phyloP scores from a whole-genome alignment of 768 basidiomycete genomes.

The Collybiopsis luxurians region DNA sequence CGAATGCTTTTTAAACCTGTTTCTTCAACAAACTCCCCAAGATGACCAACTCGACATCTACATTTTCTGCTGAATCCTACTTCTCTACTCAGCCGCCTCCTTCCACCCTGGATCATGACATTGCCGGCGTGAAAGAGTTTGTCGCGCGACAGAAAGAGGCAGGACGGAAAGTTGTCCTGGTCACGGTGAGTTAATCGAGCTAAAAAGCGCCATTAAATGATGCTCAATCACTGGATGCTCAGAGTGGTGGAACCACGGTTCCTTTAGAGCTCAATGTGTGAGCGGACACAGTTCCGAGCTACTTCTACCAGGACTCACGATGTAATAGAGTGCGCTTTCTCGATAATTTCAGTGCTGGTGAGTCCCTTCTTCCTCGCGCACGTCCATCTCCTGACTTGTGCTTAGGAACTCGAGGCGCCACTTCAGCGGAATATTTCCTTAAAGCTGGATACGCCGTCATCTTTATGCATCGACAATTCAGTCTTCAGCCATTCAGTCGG shows the following conservation, averaged over 20 bases:
- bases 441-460: slow-evolving; percentile 95
- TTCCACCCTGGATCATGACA: slow-evolving; percentile 62
- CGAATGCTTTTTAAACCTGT: too few species aligned
- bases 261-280: slow-evolving; percentile 99
- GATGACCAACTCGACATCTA: slow-evolving; percentile 6
- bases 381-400: too few species aligned
- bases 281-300: slow-evolving; percentile 33
- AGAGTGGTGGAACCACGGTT: slow-evolving; percentile 99
- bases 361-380: slow-evolving; percentile 26
- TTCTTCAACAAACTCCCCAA: too few species aligned
- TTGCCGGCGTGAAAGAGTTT: slow-evolving; percentile 64
- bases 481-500: slow-evolving; percentile 93
- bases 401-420: slow-evolving; percentile 92
- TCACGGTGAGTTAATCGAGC: slow-evolving; percentile 66
- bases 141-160: slow-evolving; percentile 61
- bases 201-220: neutral
- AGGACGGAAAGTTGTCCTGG: slow-evolving; percentile 81
- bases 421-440: slow-evolving; percentile 97
- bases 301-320: slow-evolving; percentile 14
- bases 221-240: neutral
- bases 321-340: slow-evolving; percentile 85
- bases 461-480: slow-evolving; percentile 98
- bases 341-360: slow-evolving; percentile 98
- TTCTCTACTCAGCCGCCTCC: slow-evolving; percentile 88
- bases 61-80: slow-evolving; percentile 87